phyloP scores from a whole-genome alignment of 2,329 filamentous ascomycete species.

The Magnaporthiopsis rhizophila region DNA sequence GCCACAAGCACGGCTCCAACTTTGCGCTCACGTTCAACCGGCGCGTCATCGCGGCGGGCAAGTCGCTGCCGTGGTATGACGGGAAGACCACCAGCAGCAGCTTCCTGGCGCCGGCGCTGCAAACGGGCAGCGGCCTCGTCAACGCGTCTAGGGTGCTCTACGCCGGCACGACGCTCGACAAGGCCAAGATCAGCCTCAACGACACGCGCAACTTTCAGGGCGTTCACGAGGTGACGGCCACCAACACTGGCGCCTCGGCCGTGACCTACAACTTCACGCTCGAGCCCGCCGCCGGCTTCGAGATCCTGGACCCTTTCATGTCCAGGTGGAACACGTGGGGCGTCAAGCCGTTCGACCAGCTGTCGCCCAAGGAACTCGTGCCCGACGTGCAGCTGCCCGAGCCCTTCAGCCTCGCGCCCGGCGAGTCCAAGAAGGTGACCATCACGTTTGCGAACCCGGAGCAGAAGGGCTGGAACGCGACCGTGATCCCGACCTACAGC shows the following conservation, averaged over 20 bases:
- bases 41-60: constrained; percentile 26
- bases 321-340: constrained; percentile 4
- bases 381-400: constrained; percentile 11
- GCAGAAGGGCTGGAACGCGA: constrained; percentile 13
- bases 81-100: constrained; percentile 7
- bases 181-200: constrained; percentile 33
- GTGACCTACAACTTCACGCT: constrained; percentile 25
- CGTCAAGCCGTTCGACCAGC: constrained; percentile 8
- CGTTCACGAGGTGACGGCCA: constrained; percentile 22
- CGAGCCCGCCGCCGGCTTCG: constrained; percentile 27
- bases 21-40: constrained; percentile 20
- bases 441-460: constrained; percentile 19
- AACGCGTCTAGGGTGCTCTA: constrained; percentile 36
- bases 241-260: constrained; percentile 26
- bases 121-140: constrained; percentile 37
- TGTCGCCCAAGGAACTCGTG: constrained; percentile 9
- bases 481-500: constrained; percentile 24
- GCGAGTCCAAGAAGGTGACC: constrained; percentile 17
- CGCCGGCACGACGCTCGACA: constrained; percentile 27
- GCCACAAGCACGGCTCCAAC: constrained; percentile 20
- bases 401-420: constrained; percentile 17
- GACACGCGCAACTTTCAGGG: constrained; percentile 32
- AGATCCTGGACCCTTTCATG: constrained; percentile 18
- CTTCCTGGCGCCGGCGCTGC: constrained; percentile 17
- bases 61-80: constrained; percentile 20